Conservation (phyloP, 768 basidiomycete genomes). For the Gloeopeniophorella convolvens region DNA sequence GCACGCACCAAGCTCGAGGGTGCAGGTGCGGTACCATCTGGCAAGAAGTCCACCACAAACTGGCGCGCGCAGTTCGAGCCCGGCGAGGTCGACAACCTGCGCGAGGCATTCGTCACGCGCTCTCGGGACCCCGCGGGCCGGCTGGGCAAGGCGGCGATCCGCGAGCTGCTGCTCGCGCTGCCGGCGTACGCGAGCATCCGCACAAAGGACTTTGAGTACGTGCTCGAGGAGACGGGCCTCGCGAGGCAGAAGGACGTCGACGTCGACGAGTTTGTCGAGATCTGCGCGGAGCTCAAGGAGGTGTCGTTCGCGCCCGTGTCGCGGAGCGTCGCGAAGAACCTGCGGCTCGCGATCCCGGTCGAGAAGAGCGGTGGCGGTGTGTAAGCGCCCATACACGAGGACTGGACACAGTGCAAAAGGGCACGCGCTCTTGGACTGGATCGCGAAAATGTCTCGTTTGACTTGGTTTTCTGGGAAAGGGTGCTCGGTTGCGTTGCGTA, state of each 20-base stretch:
- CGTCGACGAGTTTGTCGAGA: constrained; percentile 86
- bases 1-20: constrained; percentile 8
- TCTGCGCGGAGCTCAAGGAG: constrained; percentile 70
- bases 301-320: constrained; percentile 41
- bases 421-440: no score
- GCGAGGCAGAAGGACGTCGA: constrained; percentile 48
- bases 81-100: constrained; percentile 41
- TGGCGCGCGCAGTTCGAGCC: constrained; percentile 49
- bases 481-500: no score
- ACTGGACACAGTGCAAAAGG: no score
- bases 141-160: constrained; percentile 34
- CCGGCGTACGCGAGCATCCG: constrained; percentile 54
- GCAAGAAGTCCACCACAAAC: constrained; percentile 17
- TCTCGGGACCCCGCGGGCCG: constrained; percentile 29
- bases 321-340: constrained; percentile 28
- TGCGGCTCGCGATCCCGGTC: constrained; percentile 44
- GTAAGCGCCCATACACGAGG: constrained; percentile 20
- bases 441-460: no score
- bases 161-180: constrained; percentile 26
- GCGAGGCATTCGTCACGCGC: constrained; percentile 30
- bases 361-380: constrained; percentile 51
- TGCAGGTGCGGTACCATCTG: no score
- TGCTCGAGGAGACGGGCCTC: constrained; percentile 72
- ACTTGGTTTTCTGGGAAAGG: no score
- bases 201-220: constrained; percentile 63